Evolutionary conservation across 192 early-diverging fungal species (phyloP), one percentile per base, ranked within the genome.

Genomic region (Diversispora eburnea): DNA sequence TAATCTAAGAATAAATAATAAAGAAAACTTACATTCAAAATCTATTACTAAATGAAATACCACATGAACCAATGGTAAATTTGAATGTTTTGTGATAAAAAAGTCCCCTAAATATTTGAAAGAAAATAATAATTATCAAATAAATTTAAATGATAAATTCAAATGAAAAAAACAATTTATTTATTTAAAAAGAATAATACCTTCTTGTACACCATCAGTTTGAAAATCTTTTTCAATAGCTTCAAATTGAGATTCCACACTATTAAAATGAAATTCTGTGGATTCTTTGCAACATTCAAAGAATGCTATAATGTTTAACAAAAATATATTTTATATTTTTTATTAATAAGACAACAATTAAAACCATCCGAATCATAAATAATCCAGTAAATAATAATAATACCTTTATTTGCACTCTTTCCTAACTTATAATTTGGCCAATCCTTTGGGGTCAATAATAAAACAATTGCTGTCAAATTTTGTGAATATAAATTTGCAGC

Each of bases 221-320:
- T 76, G 75, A 22, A 75, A 84, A 42, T 87, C 82, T 0, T 81
- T 76, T 71, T 85, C 81, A 47, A 92, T 79, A 8, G 75, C 75
- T 48, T 81, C 73, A 45, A 92, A 63, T 77, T 93, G 92, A 3
- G 80, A 77, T 54, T 89, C 87, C 48, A 93, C 79, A 48, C 83
- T 77, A 7, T 89, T 79, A 78, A 92, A 92, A 81, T 93, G 92
- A 58, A 92, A 88, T 67, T 93, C 92, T 0, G 91, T 91, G 13
- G 89, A 85, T 17, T 82, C 80, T 70, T 82, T 79, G 72, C 89
- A 91, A 41, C 84, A 77, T 59, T 83, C 60, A 78, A 92, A 90
- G 42, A 93, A 83, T 41, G 78, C 84, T 84, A 73, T 7, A n/a
- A 4, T 52, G 17, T 45, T 63, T 6, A 43, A 42, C 48, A 48